These are phyloP conservation scores for Carpinus fangiana DNA, from an alignment of 306 rosid species.

Conservation along the genomic window DNA sequence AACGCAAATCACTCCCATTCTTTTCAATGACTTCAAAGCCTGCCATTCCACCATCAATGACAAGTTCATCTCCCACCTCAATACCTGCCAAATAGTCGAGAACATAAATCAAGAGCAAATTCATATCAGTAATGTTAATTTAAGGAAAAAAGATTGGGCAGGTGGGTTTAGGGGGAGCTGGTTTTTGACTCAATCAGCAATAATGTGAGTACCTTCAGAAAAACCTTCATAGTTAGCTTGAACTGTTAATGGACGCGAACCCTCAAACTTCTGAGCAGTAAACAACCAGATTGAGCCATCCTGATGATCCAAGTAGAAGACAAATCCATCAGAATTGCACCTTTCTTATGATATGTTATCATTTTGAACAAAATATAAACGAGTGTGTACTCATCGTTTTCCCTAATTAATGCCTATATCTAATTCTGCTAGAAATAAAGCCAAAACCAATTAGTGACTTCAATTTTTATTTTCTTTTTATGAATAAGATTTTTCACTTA, in stretches of 20 bases:
- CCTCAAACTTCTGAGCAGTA: slow-evolving; percentile 62
- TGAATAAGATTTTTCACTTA: no score
- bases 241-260: slow-evolving; percentile 73
- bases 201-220: slow-evolving; percentile 61
- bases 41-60: slow-evolving; percentile 92
- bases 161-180: slow-evolving; percentile 3
- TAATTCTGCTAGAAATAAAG: not conserved
- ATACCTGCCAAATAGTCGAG: slow-evolving; percentile 46
- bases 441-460: not conserved
- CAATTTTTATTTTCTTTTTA: no score
- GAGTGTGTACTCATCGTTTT: not conserved
- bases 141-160: not conserved
- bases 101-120: slow-evolving; percentile 12
- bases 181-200: slow-evolving; percentile 2
- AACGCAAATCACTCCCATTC: slow-evolving; percentile 61
- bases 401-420: not conserved
- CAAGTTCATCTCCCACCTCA: slow-evolving; percentile 76
- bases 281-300: slow-evolving; percentile 77
- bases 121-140: slow-evolving; percentile 12
- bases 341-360: slow-evolving; percentile 4
- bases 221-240: slow-evolving; percentile 72
- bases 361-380: not conserved
- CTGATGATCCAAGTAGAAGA: slow-evolving; percentile 38
- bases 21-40: slow-evolving; percentile 69
- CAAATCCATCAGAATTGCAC: slow-evolving; percentile 12